These are phyloP conservation scores for Plasmodium gaboni DNA, from an alignment of 169 alveolate genomes.

Conservation along the genomic window DNA sequence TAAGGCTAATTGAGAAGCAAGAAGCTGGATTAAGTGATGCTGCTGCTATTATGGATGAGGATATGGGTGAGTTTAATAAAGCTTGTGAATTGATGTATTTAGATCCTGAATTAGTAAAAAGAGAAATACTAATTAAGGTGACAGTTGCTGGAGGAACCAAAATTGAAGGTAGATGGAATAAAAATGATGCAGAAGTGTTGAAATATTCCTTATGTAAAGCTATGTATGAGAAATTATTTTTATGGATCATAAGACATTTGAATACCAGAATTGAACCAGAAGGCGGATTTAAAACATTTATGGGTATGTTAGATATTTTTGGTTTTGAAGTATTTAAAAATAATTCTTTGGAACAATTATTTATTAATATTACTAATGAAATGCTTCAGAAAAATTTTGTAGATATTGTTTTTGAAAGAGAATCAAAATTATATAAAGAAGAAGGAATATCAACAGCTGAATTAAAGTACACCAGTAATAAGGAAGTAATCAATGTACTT, in stretches of 20 bases:
- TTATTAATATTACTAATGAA: conserved; percentile 97
- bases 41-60: conserved; percentile 85
- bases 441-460: conserved; percentile 92
- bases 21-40: conserved; percentile 92
- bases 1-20: conserved; percentile 91
- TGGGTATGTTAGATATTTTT: conserved; percentile 97
- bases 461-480: conserved; percentile 87
- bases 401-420: conserved; percentile 96
- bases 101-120: conserved; percentile 83
- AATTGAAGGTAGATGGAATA: conserved; percentile 91
- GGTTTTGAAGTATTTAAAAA: conserved; percentile 97
- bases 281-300: conserved; percentile 88
- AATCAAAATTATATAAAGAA: conserved; percentile 86
- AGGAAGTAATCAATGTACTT: conserved; percentile 79
- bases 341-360: conserved; percentile 96
- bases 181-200: conserved; percentile 89
- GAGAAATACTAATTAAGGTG: conserved; percentile 87
- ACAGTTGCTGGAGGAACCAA: conserved; percentile 88
- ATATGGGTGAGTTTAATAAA: conserved; percentile 78
- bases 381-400: conserved; percentile 95
- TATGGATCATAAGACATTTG: conserved; percentile 95
- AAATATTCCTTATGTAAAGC: conserved; percentile 94
- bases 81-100: conserved; percentile 90
- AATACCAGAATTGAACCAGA: conserved; percentile 94
- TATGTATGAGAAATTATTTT: conserved; percentile 95